A percentile compares a stretch with the other conserved stretches of the same genome.
Evolutionary conservation across 805 yeast species (phyloP).

Genomic region (Candida silvicultrix): DNA sequence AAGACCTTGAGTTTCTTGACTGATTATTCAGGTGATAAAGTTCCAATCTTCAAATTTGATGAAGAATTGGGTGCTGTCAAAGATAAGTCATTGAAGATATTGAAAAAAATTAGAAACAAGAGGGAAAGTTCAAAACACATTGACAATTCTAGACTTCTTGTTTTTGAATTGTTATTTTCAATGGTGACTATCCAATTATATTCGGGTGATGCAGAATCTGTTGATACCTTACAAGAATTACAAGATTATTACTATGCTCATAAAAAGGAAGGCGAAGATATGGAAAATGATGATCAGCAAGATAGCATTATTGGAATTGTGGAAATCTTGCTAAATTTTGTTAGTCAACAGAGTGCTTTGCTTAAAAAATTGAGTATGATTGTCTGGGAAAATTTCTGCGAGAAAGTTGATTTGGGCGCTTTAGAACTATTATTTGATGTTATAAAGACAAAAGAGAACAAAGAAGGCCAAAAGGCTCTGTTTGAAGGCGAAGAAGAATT

Average conservation of each 20-base stretch:
- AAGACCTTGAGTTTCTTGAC: conserved; percentile 36
- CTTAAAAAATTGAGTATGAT: conserved; percentile 50
- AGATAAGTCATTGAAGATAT: conserved; percentile 39
- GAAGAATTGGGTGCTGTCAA: conserved; percentile 47
- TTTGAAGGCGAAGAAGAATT: conserved; percentile 58
- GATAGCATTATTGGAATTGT: conserved; percentile 46
- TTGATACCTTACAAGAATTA: conserved; percentile 67
- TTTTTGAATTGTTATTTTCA: conserved; percentile 74
- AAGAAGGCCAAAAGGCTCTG: conserved; percentile 69
- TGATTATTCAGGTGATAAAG: conserved; percentile 19
- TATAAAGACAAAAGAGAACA: conserved; percentile 63
- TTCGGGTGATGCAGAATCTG: conserved; percentile 71
- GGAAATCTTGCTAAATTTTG: conserved; percentile 51
- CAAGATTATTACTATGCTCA: conserved; percentile 49
- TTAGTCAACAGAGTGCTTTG: conserved; percentile 51
- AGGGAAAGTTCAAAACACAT: conserved; percentile 23
- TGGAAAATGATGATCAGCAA: conserved; percentile 33
- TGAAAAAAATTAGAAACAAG: conserved; percentile 36
- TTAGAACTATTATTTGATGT: conserved; percentile 48
- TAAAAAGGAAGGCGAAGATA: conserved; percentile 29
- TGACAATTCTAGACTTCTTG: conserved; percentile 36
- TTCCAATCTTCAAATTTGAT: conserved; percentile 42
- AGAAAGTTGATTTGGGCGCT: conserved; percentile 36
- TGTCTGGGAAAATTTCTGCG: conserved; percentile 53
- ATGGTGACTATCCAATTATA: conserved; percentile 73